These are phyloP conservation scores for Phaffia tasmanica DNA, from an alignment of 768 basidiomycete species.

Conservation along the genomic window DNA sequence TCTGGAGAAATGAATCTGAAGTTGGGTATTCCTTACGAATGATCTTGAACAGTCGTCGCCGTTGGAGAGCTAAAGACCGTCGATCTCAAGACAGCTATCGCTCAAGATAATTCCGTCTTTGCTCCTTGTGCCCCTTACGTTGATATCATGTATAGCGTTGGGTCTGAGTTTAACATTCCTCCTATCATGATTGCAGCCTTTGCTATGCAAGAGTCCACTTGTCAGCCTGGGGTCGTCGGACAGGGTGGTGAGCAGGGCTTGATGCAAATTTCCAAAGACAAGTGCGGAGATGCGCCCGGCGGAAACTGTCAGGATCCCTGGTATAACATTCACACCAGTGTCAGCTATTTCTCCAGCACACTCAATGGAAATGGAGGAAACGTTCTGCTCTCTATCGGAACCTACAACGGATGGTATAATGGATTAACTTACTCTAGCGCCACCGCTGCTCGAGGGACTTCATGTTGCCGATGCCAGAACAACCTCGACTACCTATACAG, in stretches of 20 bases:
- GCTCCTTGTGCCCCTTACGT: conserved; percentile 34
- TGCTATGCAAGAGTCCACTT: conserved; percentile 77
- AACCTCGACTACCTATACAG: conserved; percentile 74
- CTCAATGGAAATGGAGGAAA: conserved; percentile 29
- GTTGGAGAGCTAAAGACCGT: conserved; percentile 23
- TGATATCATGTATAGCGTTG: conserved; percentile 33
- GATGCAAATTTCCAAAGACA: conserved; percentile 38
- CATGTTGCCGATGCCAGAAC: conserved; percentile 36
- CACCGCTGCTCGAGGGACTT: conserved; percentile 10
- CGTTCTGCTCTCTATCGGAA: conserved; percentile 46
- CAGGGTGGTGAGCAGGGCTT: conserved; percentile 71
- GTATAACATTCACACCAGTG: conserved; percentile 37
- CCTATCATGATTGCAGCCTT: conserved; percentile 70
- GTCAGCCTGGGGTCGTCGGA: conserved; percentile 56
- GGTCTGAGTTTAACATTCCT: conserved; percentile 42
- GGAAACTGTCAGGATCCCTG: conserved; percentile 36
- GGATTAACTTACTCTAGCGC: conserved; percentile 32
- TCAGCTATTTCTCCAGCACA: conserved; percentile 24
- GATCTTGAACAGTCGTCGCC: conserved; percentile 7
- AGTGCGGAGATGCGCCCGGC: conserved; percentile 27
- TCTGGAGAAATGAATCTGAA: background rate
- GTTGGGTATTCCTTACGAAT: background rate
- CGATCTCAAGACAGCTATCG: conserved; percentile 20
- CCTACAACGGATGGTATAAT: conserved; percentile 45
- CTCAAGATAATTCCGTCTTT: conserved; percentile 27